These are phyloP conservation scores for Jatropha curcas DNA, from an alignment of 345 rosid genomes.

Conservation along the genomic window DNA sequence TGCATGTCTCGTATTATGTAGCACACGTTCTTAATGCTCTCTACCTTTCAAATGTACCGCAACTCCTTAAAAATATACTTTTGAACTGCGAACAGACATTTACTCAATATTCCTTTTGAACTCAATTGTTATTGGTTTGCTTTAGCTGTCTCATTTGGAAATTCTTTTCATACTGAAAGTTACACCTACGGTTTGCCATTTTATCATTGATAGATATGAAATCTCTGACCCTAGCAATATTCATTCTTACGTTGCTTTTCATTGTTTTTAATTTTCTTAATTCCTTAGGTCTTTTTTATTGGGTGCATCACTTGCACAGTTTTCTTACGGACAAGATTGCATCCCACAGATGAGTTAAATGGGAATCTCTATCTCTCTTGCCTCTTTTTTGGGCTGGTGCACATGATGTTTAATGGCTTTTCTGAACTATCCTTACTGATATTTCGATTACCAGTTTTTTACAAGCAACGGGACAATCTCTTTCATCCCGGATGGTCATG, in stretches of 20 bases:
- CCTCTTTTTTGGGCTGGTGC: slow-evolving; percentile 80
- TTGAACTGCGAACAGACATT: not conserved
- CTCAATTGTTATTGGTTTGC: not conserved
- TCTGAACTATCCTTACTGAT: slow-evolving; percentile 83
- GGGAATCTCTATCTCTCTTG: slow-evolving; percentile 75
- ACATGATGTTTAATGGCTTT: slow-evolving; percentile 89
- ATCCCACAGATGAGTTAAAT: slow-evolving; percentile 67
- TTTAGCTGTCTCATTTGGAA: not conserved
- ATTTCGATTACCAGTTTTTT: slow-evolving; percentile 83
- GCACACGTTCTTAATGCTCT: not conserved
- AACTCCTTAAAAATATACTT: not conserved
- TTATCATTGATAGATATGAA: not conserved
- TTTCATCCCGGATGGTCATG: slow-evolving; percentile 97
- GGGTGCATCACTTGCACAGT: slow-evolving; percentile 80
- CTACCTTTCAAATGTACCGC: no score
- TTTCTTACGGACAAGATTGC: slow-evolving; percentile 73
- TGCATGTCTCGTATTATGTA: not conserved
- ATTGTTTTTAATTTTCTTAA: slow-evolving; percentile 6
- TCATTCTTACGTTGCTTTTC: not conserved
- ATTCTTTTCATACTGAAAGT: not conserved
- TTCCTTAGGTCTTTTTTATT: slow-evolving; percentile 70
- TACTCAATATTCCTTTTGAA: not conserved
- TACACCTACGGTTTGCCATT: not conserved
- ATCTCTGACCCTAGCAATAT: not conserved
- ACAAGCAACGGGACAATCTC: slow-evolving; percentile 84